Percentiles rank a stretch among this genome's conserved stretches.
Conservation (phyloP, 148 eudicot genomes). For the Amaranthus cruentus region DNA sequence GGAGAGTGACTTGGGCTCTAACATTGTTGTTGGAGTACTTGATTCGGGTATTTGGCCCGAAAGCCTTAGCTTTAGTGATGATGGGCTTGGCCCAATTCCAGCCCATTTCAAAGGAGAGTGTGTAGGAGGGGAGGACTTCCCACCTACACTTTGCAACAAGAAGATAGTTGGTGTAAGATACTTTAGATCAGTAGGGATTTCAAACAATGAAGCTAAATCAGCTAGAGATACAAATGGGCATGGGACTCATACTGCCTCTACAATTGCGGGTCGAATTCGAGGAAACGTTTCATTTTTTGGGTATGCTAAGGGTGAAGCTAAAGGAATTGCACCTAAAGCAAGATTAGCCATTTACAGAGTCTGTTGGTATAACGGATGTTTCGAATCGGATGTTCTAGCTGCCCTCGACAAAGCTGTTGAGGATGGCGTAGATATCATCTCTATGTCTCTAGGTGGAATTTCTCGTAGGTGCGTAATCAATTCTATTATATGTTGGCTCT, state of each 20-base stretch:
- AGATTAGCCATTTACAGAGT: slow-evolving; percentile 55
- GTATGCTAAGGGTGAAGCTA: slow-evolving; percentile 46
- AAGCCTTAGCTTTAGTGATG: slow-evolving; percentile 55
- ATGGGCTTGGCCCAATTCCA: slow-evolving; percentile 53
- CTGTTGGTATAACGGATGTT: slow-evolving; percentile 43
- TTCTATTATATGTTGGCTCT: too few species aligned
- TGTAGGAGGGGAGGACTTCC: slow-evolving; percentile 38
- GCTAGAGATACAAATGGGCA: slow-evolving; percentile 57
- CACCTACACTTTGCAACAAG: slow-evolving; percentile 40
- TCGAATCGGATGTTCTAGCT: slow-evolving; percentile 50
- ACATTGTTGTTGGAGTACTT: slow-evolving; percentile 51
- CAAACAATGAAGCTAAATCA: neutral
- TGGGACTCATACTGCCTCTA: slow-evolving; percentile 76
- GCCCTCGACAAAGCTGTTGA: slow-evolving; percentile 51
- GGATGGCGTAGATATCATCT: slow-evolving; percentile 60
- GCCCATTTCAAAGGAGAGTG: slow-evolving; percentile 57
- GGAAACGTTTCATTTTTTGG: slow-evolving; percentile 40
- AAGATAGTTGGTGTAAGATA: slow-evolving; percentile 52
- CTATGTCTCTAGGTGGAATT: slow-evolving; percentile 41
- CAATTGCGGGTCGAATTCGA: slow-evolving; percentile 33
- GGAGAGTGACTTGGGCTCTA: slow-evolving; percentile 18
- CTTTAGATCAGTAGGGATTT: slow-evolving; percentile 11
- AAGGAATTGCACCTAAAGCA: slow-evolving; percentile 66
- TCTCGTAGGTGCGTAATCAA: too few species aligned
- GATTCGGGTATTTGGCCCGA: slow-evolving; percentile 78